phyloP scores from a whole-genome alignment of 768 basidiomycete genomes.

The Baorangia bicolor region DNA sequence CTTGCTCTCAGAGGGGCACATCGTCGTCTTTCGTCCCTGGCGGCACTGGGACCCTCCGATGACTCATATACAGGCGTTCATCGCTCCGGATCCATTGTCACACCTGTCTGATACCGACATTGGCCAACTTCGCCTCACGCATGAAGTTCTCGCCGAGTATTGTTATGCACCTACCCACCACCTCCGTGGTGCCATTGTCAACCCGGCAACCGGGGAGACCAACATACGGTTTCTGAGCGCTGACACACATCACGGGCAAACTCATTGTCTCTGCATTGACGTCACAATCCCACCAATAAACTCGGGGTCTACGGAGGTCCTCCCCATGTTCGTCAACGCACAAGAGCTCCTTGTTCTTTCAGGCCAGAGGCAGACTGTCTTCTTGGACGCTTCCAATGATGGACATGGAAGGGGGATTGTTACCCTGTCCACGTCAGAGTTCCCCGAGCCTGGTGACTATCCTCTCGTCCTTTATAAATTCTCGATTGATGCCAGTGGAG shows the following conservation, averaged over 20 bases:
- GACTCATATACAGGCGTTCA: constrained; percentile 22
- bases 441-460: background rate
- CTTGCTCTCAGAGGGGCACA: constrained; percentile 8
- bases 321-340: constrained; percentile 11
- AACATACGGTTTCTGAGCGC: constrained; percentile 13
- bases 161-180: constrained; percentile 4
- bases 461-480: constrained; percentile 17
- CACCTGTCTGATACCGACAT: background rate
- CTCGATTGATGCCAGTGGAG: constrained; percentile 20
- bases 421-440: constrained; percentile 3
- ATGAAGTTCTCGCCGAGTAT: constrained; percentile 12
- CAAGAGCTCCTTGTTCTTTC: constrained; percentile 21
- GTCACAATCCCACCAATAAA: constrained; percentile 9
- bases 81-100: constrained; percentile 1
- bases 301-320: background rate
- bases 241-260: background rate
- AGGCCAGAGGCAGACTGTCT: background rate
- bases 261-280: constrained; percentile 16
- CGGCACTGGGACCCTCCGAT: background rate
- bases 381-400: constrained; percentile 12
- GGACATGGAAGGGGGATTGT: constrained; percentile 18
- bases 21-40: constrained; percentile 19
- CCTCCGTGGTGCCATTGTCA: constrained; percentile 15
- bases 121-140: constrained; percentile 17
- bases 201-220: constrained; percentile 11